phyloP scores from a whole-genome alignment of 148 eudicot genomes.

The Mesembryanthemum crystallinum region DNA sequence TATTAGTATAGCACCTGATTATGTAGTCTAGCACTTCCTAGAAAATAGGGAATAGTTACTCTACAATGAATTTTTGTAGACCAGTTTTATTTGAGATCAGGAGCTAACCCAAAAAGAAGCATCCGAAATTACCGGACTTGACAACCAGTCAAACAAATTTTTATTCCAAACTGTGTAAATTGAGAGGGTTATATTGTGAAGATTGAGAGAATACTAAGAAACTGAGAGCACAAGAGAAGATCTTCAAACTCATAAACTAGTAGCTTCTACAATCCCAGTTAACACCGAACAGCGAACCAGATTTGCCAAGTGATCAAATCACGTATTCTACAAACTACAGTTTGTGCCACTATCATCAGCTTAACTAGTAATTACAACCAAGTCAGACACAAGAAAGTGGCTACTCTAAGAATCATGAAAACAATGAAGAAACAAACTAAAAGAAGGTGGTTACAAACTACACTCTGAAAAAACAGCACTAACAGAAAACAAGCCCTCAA shows the following conservation, averaged over 20 bases:
- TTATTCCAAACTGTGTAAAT: too few species aligned
- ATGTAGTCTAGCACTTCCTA: too few species aligned
- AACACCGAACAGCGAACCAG: conserved; percentile 24
- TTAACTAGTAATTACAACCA: conserved; percentile 5
- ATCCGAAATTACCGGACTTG: too few species aligned
- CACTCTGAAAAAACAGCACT: background rate
- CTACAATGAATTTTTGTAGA: too few species aligned
- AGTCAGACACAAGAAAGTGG: conserved; percentile 20
- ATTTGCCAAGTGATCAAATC: conserved; percentile 20
- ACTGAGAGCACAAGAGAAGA: background rate
- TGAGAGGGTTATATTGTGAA: too few species aligned
- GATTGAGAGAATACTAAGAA: background rate
- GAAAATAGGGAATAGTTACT: too few species aligned
- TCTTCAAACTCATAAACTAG: background rate
- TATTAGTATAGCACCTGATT: too few species aligned
- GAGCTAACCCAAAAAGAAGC: too few species aligned
- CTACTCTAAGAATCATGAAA: background rate
- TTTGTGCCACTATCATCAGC: conserved; percentile 7
- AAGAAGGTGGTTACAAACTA: conserved; percentile 24
- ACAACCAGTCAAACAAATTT: too few species aligned
- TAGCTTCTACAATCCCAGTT: background rate
- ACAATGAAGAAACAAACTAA: background rate
- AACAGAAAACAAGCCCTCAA: background rate
- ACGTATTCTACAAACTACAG: background rate
- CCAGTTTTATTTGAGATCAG: too few species aligned